Evolutionary conservation across 805 yeast genomes (phyloP), one percentile per base, ranked within the genome.

Genomic region (Candida montana): DNA sequence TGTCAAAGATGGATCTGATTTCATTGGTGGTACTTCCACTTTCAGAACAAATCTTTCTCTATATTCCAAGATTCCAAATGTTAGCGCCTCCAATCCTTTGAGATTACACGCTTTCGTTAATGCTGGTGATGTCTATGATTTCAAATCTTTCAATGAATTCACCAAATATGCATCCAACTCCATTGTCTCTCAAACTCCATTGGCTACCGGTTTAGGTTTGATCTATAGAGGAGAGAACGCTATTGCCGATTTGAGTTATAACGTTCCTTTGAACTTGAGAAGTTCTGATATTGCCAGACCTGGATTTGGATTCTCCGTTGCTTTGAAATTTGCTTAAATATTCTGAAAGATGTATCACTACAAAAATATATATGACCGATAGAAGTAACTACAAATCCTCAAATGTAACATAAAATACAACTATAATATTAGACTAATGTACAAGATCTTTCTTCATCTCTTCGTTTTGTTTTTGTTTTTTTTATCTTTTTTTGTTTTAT

Each of bases 81-180:
- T 67, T 16, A 49, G 52, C n/a, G 49, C 58, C 2, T 49, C 57
- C 3, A 65, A 71, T 9, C 81, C 81, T n/a, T 53, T 81, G 26
- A 69, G 79, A 46, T 52, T 83, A n/a, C 86, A 82, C 53, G 62
- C 69, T n/a, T 79, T 81, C 40, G 57, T 76, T 31, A 69, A 75
- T 50, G 70, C 76, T 17, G 95, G 91, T 16, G 73, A 75, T 41
- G 70, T 72, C 21, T 64, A 43, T 42, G 52, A 48, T 31, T 44
- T 46, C 35, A 41, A 42, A 17, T 24, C 40, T 45, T 10, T 48
- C 47, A 24, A 50, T 42, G 37, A 56, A 31, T 31, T 51, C 18
- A 42, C 51, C 31, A 33, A 50, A 18, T 40, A 48, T 15, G 37
- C 54, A 41, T 39, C 50, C 7, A 31, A 53, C 44, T 37, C 54